Percentiles rank a stretch among this genome's conserved stretches.
Conservation (phyloP, 2,329 filamentous ascomycete genomes). For the Zopfia rhizophila region DNA sequence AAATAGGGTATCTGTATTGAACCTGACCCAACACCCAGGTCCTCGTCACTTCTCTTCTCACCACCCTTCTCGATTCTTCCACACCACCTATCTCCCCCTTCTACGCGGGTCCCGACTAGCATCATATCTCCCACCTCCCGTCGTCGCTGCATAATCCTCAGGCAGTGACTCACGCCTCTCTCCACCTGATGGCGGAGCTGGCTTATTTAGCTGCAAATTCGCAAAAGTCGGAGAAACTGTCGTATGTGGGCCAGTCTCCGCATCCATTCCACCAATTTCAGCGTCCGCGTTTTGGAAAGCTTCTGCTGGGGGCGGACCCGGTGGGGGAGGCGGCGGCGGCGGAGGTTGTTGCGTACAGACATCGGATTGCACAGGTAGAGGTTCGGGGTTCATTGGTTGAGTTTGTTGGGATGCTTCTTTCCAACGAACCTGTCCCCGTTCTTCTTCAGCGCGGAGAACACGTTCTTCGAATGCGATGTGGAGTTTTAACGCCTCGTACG, state of each 20-base stretch:
- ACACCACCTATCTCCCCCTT: background rate
- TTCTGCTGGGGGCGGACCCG: background rate
- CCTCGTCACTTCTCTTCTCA: background rate
- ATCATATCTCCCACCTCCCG: background rate
- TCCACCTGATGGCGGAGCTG: background rate
- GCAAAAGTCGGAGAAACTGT: background rate
- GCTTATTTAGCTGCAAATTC: background rate
- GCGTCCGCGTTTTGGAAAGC: background rate
- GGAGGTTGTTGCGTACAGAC: too few species aligned
- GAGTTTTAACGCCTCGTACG: too few species aligned
- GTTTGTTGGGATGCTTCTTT: too few species aligned
- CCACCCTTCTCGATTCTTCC: background rate
- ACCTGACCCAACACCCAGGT: background rate
- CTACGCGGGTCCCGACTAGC: background rate
- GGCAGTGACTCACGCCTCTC: background rate
- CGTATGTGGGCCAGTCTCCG: background rate
- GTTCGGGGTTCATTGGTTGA: too few species aligned
- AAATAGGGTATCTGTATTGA: too few species aligned
- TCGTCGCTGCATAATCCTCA: background rate
- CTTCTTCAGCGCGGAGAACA: too few species aligned
- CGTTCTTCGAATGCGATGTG: too few species aligned
- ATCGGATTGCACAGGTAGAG: too few species aligned
- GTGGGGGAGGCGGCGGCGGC: background rate
- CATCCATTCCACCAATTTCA: background rate
- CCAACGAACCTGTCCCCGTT: too few species aligned